Base-by-base conservation (phyloP, 441 rosid genomes). In the Metrosideros polymorpha region DNA sequence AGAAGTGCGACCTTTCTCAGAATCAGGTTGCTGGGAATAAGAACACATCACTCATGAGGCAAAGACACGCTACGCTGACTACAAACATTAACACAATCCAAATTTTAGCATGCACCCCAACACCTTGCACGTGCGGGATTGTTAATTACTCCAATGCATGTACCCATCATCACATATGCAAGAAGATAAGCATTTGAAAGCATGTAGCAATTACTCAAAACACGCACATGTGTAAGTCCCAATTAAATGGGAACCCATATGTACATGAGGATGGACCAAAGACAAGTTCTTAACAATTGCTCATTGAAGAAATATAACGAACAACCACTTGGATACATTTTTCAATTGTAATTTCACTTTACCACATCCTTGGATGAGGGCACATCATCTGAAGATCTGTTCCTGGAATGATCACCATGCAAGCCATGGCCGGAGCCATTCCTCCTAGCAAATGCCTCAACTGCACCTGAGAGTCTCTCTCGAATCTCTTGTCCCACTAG, bases 391-490 rank as follows among this genome's bases (percentile, higher is more conserved):
- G 95, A 88, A 85, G 94, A 87, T 92, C 91, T 56, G 39, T 91
- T 91, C 89, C 93, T 94, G 10, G 92, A 88, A 85, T 91, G 94
- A 85, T 96, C 97, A 84, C 90, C 92, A 88, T 87, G 95, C n/a
- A 93, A 94, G 82, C 95, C 87, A 86, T 93, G 86, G 52, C 91
- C 91, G 30, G 94, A 85, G 12, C 92, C 89, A 90, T 94, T 96
- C 85, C 93, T 94, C 85, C 98, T 89, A 82, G 97, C 89, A 91
- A 98, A 95, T 88, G 95, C 98, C 88, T 96, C 99, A 56, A 94
- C 98, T 84, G 99, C 99, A 89, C 98, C 99, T 7, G 99, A 93
- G 82, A 93, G 89, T 94, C 95, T 95, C 27, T 94, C 99, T 9
- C 97, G 97, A 12, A 92, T 92, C 83, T 98, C 99, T 89, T 91